A percentile compares a stretch with the other conserved stretches of the same genome.
phyloP scores from a whole-genome alignment of 202 grass and related monocot species.

The Brachypodium distachyon region DNA sequence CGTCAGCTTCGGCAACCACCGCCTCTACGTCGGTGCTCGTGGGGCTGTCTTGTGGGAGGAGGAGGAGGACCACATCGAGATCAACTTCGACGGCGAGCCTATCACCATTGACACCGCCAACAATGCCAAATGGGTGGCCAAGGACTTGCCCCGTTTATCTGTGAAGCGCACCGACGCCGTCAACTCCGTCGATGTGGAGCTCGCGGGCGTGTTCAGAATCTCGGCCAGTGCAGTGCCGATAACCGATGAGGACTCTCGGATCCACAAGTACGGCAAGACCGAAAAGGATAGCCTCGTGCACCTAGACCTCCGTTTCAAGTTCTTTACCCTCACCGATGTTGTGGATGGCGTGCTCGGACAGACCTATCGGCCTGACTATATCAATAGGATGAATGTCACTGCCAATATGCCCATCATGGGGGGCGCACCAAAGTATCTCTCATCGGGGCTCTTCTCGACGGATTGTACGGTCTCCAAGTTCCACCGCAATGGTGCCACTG shows the following conservation, averaged over 20 bases:
- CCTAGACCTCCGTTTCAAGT: constrained; percentile 61
- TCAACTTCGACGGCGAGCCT: constrained; percentile 35
- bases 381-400: constrained; percentile 37
- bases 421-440: constrained; percentile 24
- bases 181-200: constrained; percentile 38
- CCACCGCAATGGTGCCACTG: background rate
- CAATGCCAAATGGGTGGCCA: constrained; percentile 24
- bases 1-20: constrained; percentile 30
- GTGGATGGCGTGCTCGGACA: constrained; percentile 56
- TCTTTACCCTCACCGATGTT: constrained; percentile 26
- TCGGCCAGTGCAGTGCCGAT: constrained; percentile 41
- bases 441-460: constrained; percentile 38
- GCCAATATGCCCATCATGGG: constrained; percentile 66
- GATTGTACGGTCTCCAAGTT: constrained; percentile 50
- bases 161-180: constrained; percentile 13
- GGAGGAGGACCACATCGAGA: constrained; percentile 24
- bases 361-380: constrained; percentile 48
- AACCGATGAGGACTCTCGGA: constrained; percentile 44
- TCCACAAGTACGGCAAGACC: constrained; percentile 51
- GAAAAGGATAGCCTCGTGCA: constrained; percentile 45
- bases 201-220: constrained; percentile 35
- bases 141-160: constrained; percentile 1
- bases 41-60: constrained; percentile 28
- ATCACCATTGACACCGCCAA: constrained; percentile 10
- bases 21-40: constrained; percentile 28